Percentiles rank a stretch among this genome's conserved stretches.
Conservation (phyloP, 129 eudicot species). For the Dittrichia graveolens region DNA sequence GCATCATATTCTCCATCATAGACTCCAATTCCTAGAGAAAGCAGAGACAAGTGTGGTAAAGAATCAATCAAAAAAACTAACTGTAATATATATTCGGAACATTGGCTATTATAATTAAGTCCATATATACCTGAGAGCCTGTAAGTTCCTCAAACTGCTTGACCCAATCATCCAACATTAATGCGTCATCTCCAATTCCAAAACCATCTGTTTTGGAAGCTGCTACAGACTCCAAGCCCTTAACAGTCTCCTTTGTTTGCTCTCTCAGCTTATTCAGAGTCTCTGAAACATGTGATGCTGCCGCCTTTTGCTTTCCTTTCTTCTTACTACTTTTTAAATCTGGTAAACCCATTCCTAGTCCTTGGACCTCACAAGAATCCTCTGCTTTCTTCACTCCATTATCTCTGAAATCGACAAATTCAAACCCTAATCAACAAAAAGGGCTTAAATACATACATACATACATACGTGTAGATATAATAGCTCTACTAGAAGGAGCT, state of each 20-base stretch:
- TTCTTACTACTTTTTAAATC: constrained; percentile 66
- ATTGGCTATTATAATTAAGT: no score
- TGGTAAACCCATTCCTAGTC: constrained; percentile 72
- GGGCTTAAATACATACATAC: neutral
- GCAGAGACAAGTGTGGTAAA: no score
- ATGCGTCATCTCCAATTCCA: constrained; percentile 31
- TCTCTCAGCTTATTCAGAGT: constrained; percentile 88
- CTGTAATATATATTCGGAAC: no score
- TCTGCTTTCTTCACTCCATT: constrained; percentile 38
- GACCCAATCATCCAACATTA: constrained; percentile 89
- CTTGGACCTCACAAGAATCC: constrained; percentile 48
- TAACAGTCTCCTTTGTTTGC: constrained; percentile 85
- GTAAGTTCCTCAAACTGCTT: constrained; percentile 96
- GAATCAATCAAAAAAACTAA: no score
- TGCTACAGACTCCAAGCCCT: constrained; percentile 72
- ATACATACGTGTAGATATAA: no score
- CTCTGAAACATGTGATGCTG: constrained; percentile 76
- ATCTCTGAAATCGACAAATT: constrained; percentile 29
- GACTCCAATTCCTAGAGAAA: constrained; percentile 75
- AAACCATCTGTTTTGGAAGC: constrained; percentile 42
- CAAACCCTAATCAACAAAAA: constrained; percentile 12
- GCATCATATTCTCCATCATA: constrained; percentile 95
- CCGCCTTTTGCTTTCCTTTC: constrained; percentile 65
- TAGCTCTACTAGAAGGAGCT: no score
- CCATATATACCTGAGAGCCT: constrained; percentile 59